Conservation (phyloP, 768 basidiomycete species). For the Calvatia gigantea region DNA sequence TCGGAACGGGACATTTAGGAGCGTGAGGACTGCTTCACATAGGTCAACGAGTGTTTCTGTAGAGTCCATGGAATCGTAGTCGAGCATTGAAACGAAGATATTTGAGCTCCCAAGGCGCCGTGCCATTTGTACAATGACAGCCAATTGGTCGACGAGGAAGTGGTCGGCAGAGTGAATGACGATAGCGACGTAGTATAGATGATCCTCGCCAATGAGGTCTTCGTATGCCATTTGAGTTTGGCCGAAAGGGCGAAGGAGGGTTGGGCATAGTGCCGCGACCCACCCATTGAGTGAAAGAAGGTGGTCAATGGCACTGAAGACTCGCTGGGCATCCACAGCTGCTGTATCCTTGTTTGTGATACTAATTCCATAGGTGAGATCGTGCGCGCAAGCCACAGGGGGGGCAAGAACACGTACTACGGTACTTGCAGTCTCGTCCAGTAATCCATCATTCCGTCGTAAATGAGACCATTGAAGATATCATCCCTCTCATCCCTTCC, state of each 20-base stretch:
- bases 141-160: slow-evolving; percentile 97
- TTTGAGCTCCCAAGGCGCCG: slow-evolving; percentile 85
- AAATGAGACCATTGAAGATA: slow-evolving; percentile 70
- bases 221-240: slow-evolving; percentile 88
- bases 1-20: slow-evolving; percentile 90
- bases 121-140: slow-evolving; percentile 95
- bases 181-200: slow-evolving; percentile 92
- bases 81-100: slow-evolving; percentile 96
- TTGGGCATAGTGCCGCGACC: slow-evolving; percentile 95
- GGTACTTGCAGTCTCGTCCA: slow-evolving; percentile 93
- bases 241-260: slow-evolving; percentile 90
- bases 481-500: slow-evolving; percentile 85
- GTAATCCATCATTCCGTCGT: slow-evolving; percentile 78
- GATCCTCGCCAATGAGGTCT: slow-evolving; percentile 78
- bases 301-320: slow-evolving; percentile 87
- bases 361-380: slow-evolving; percentile 31
- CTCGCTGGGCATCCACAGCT: slow-evolving; percentile 87
- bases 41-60: slow-evolving; percentile 93
- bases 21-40: slow-evolving; percentile 90
- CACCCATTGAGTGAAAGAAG: slow-evolving; percentile 95
- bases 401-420: slow-evolving; percentile 54
- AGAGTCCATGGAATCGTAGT: slow-evolving; percentile 93
- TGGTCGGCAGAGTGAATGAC: slow-evolving; percentile 98
- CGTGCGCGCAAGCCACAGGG: slow-evolving; percentile 1
- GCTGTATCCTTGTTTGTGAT: slow-evolving; percentile 81